Conservation (phyloP, 345 rosid genomes). For the Geranium brycei region DNA sequence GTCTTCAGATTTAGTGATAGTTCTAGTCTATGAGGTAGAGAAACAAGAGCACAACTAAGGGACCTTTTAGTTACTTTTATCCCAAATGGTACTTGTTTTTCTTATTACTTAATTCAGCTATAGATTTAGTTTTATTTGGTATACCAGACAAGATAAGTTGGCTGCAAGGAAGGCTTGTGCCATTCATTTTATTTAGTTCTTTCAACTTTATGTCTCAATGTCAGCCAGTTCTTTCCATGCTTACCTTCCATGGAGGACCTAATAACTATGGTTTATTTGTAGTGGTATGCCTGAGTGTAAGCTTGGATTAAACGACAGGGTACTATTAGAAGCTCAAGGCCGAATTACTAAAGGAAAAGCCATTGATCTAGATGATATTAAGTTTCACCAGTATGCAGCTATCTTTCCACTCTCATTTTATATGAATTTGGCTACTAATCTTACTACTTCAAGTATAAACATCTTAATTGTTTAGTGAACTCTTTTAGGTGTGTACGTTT, state of each 20-base stretch:
- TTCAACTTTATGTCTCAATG: no score
- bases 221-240: not conserved
- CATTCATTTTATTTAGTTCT: no score
- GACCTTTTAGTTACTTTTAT: not conserved
- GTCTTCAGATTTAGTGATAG: no score
- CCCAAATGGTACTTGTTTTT: not conserved
- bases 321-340: conserved; percentile 70
- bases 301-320: conserved; percentile 70
- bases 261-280: conserved; percentile 5
- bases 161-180: no score
- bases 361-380: conserved; percentile 27
- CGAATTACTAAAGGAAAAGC: conserved; percentile 65
- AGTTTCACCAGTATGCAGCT: not conserved
- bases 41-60: not conserved
- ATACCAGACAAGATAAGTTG: no score
- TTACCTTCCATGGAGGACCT: not conserved
- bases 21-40: not conserved
- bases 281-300: conserved; percentile 90
- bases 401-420: not conserved
- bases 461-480: not conserved
- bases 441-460: not conserved
- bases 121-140: not conserved
- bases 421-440: not conserved
- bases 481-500: conserved; percentile 57
- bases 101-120: not conserved